These are phyloP conservation scores for Paramecium sonneborni DNA, from an alignment of 73 alveolate species.

Conservation along the genomic window DNA sequence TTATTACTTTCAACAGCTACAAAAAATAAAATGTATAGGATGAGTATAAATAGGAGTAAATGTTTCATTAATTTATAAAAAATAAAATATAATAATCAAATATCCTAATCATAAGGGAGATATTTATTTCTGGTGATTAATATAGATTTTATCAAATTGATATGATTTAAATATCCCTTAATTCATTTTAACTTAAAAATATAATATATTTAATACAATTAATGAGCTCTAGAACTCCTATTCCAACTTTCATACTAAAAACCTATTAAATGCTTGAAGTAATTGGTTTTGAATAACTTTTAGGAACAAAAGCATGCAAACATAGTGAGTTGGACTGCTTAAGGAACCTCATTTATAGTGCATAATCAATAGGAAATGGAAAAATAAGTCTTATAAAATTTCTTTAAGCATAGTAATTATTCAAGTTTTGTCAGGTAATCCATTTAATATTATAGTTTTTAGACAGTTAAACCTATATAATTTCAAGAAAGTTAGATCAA, in stretches of 20 bases:
- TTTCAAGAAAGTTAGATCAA: slow-evolving; percentile 31
- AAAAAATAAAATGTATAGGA: not conserved
- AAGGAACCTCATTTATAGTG: slow-evolving; percentile 44
- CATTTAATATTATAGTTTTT: not conserved
- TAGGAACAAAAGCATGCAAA: not conserved
- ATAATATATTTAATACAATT: not conserved
- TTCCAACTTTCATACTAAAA: slow-evolving; percentile 39
- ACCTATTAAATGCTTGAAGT: slow-evolving; percentile 55
- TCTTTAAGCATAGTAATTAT: slow-evolving; percentile 38
- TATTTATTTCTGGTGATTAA: not conserved
- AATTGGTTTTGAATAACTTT: not conserved
- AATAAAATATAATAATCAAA: not conserved
- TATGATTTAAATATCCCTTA: not conserved
- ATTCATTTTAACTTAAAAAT: not conserved
- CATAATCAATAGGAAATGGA: not conserved
- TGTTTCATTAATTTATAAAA: not conserved
- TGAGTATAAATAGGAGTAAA: not conserved
- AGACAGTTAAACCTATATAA: slow-evolving; percentile 42
- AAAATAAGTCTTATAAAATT: slow-evolving; percentile 16
- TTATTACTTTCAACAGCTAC: too few relatives aligned
- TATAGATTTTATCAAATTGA: slow-evolving; percentile 17
- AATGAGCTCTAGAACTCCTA: slow-evolving; percentile 41
- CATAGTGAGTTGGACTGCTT: slow-evolving; percentile 40
- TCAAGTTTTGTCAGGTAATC: slow-evolving; percentile 56
- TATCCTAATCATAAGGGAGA: not conserved